Conservation (phyloP, 2,329 filamentous ascomycete species). For the Fusarium sp. region DNA sequence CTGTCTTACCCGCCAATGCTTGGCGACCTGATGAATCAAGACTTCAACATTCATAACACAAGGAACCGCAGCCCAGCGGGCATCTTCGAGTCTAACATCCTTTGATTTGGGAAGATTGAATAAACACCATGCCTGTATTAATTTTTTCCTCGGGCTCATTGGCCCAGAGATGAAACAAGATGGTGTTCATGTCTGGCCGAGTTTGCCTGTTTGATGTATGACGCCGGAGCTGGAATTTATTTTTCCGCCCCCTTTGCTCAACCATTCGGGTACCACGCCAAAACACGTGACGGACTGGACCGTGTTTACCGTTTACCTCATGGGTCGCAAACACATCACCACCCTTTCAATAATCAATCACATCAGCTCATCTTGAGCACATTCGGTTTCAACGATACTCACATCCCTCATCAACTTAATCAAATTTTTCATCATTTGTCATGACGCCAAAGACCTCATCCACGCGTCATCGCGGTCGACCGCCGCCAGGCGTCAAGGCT, state of each 20-base stretch:
- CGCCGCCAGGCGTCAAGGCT: neutral
- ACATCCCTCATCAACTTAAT: neutral
- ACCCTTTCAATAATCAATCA: neutral
- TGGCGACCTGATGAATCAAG: neutral
- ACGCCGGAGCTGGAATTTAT: neutral
- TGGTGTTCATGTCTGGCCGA: neutral
- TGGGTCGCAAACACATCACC: constrained; percentile 1
- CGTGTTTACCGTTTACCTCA: constrained; percentile 3
- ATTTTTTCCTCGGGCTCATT: no score
- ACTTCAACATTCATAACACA: neutral
- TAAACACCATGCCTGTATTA: accelerated
- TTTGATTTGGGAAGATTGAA: neutral
- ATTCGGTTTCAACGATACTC: neutral
- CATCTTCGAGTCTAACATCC: neutral
- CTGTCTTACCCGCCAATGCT: neutral
- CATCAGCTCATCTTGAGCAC: neutral
- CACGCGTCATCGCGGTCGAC: neutral
- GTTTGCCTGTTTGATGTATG: neutral
- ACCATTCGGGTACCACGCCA: neutral
- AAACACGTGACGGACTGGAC: neutral
- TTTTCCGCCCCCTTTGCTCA: neutral
- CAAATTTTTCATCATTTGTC: neutral
- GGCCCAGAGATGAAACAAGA: neutral
- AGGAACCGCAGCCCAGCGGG: accelerated
- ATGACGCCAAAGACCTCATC: neutral